These are phyloP conservation scores for Viola pubescens DNA, from an alignment of 441 rosid genomes.

Conservation along the genomic window DNA sequence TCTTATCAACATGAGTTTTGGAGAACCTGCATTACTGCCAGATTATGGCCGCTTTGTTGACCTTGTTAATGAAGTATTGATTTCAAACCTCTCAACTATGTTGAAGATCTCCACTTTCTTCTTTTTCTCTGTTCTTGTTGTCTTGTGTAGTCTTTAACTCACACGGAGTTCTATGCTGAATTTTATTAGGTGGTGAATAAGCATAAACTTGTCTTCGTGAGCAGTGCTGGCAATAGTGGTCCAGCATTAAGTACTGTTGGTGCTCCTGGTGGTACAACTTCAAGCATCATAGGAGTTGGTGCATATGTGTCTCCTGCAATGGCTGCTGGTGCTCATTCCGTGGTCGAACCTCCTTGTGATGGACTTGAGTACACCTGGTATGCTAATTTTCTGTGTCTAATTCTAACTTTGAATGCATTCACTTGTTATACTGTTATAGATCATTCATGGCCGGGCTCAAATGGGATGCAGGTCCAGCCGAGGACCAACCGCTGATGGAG, in stretches of 20 bases:
- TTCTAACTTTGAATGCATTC: conserved; percentile 8
- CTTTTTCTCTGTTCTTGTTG: conserved; percentile 1
- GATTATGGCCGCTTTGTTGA: conserved; percentile 98
- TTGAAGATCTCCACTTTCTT: conserved; percentile 6
- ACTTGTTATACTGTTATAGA: conserved; percentile 11
- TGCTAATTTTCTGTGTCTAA: conserved; percentile 16
- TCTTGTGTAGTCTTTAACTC: too few species aligned
- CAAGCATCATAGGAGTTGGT: conserved; percentile 95
- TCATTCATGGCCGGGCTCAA: conserved; percentile 17
- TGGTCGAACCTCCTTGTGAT: conserved; percentile 87
- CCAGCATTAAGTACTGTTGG: conserved; percentile 97
- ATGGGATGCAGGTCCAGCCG: conserved; percentile 84
- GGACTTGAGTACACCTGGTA: conserved; percentile 98
- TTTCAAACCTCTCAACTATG: conserved; percentile 22
- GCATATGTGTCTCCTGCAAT: conserved; percentile 97
- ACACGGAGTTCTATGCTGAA: neutral
- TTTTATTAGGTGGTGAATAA: conserved; percentile 73
- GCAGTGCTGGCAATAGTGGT: conserved; percentile 99
- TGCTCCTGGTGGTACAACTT: conserved; percentile 96
- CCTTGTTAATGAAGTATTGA: conserved; percentile 81
- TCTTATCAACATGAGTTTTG: conserved; percentile 98
- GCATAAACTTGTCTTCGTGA: conserved; percentile 77
- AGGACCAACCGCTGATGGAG: conserved; percentile 98
- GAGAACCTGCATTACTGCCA: conserved; percentile 76
- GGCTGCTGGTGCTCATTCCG: conserved; percentile 96